Conservation (phyloP, 2,329 filamentous ascomycete species). For the Emmonsiellopsis sp. region DNA sequence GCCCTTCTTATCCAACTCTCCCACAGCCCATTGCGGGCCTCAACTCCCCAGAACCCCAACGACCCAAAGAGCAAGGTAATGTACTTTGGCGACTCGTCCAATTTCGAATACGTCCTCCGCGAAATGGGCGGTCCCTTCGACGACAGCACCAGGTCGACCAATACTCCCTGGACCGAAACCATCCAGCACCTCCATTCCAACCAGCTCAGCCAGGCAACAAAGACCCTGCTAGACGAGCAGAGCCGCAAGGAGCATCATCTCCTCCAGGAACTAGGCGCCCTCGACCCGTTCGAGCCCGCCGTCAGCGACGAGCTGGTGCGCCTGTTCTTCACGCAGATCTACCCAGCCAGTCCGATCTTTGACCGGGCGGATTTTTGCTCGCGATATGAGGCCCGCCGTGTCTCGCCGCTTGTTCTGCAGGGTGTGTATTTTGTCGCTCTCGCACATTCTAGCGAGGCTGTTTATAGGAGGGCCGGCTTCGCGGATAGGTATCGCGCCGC, state of each 20-base stretch:
- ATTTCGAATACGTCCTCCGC: slow-evolving; percentile 18
- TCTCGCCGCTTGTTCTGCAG: slow-evolving; percentile 17
- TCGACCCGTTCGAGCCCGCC: slow-evolving; percentile 10
- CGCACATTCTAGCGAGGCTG: slow-evolving; percentile 13
- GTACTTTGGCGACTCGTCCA: slow-evolving; percentile 16
- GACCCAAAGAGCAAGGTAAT: background rate
- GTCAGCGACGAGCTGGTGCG: slow-evolving; percentile 14
- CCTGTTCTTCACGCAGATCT: slow-evolving; percentile 15
- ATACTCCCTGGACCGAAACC: slow-evolving; percentile 4
- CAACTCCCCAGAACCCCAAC: background rate
- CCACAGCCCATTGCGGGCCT: background rate
- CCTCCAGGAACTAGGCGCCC: slow-evolving; percentile 11
- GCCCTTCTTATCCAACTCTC: background rate
- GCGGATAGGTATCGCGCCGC: slow-evolving; percentile 15
- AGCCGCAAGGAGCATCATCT: background rate
- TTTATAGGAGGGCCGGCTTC: slow-evolving; percentile 16
- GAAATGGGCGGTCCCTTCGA: slow-evolving; percentile 18
- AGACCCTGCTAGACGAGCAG: slow-evolving; percentile 7
- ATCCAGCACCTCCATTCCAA: slow-evolving; percentile 16
- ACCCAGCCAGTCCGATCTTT: slow-evolving; percentile 15
- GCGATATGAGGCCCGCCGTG: slow-evolving; percentile 7
- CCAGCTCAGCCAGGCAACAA: slow-evolving; percentile 10
- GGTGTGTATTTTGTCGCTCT: slow-evolving; percentile 15
- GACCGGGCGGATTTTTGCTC: slow-evolving; percentile 13
- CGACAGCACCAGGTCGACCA: slow-evolving; percentile 2